Evolutionary conservation across 2,329 filamentous ascomycete genomes (phyloP).

Genomic region (Alternaria triticina): DNA sequence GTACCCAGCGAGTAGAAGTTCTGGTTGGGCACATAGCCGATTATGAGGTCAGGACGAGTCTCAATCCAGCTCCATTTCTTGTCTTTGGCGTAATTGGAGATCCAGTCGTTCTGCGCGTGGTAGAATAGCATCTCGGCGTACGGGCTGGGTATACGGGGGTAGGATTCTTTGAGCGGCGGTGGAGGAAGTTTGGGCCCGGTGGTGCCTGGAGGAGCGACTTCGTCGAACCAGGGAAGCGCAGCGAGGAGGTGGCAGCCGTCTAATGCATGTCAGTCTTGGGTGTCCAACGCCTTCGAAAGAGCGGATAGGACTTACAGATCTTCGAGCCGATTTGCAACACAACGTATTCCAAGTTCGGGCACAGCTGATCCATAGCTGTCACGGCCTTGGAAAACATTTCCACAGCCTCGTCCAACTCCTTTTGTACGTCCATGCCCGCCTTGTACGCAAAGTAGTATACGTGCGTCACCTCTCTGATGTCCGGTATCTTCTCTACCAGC

Average conservation of each 20-base stretch:
- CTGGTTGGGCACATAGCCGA: constrained; percentile 51
- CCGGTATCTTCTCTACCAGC: constrained; percentile 42
- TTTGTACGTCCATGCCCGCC: constrained; percentile 47
- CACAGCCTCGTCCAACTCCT: constrained; percentile 50
- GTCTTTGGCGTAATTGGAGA: constrained; percentile 40
- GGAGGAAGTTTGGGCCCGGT: constrained; percentile 8
- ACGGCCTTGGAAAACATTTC: constrained; percentile 51
- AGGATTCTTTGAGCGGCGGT: constrained; percentile 11
- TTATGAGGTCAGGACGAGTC: constrained; percentile 50
- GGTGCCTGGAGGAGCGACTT: constrained; percentile 4
- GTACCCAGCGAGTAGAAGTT: constrained; percentile 50
- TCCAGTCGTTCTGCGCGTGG: constrained; percentile 50
- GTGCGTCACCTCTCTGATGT: constrained; percentile 51
- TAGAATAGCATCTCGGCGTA: constrained; percentile 51
- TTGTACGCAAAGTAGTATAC: constrained; percentile 56
- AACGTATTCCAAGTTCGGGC: constrained; percentile 31
- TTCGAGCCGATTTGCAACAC: constrained; percentile 41
- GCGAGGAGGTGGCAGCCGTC: constrained; percentile 52
- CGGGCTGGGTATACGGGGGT: constrained; percentile 26
- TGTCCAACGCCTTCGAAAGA: not conserved
- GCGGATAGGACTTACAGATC: constrained; percentile 37
- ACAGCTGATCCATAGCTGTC: constrained; percentile 37
- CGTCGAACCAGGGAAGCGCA: constrained; percentile 23
- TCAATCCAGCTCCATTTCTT: constrained; percentile 52
- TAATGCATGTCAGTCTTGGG: constrained; percentile 10